Base-by-base conservation (phyloP, 345 rosid genomes). In the Eucalyptus pumila region DNA sequence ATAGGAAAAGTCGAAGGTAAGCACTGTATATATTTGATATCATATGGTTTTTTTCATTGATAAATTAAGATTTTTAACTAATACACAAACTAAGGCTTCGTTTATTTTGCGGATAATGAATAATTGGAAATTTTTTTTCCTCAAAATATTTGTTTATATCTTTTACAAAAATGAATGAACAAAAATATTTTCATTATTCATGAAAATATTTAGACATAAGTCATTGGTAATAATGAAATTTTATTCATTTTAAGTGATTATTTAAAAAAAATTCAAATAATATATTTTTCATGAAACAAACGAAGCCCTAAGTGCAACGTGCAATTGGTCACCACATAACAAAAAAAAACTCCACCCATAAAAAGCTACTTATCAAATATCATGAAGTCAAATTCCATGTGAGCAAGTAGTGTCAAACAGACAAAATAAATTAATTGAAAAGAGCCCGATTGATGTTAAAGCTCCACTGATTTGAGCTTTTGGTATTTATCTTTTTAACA, bases 191-290 rank as follows among this genome's bases (percentile, higher is more conserved):
- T 54, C 58, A 54, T 54, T 21, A 1, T 54, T 21, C 2, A 17
- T 21, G 9, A 54, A 54, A 54, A 21, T 54, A 54, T 21, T 54
- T 54, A 23, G 26, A 54, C 60, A 21, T 54, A 21, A 8, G 4
- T 21, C 26, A 54, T 21, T 9, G 2, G 26, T 0, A 5, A 21
- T 54, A 54, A 54, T 8, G 60, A 21, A 54, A 21, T 8, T 21
- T 54, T 19, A 16, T 54, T 54, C 10, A 56, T 56, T 56, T 56
- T 1, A 56, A 23, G 60, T 2, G 2, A 56, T 56, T 21, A 9
- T 56, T 23, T 8, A 0, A 54, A 19, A 23, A 23, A 16, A 51
- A 15, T 51, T 23, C 5, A 54, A 54, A 54, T 2, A 0, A 23
- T 54, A 11, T 21, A 54, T 54, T 54, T 54, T 54, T 0, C 27